A percentile compares a stretch with the other conserved stretches of the same genome.
Conservation (phyloP, 306 rosid species). For the Heteromeles arbutifolia region DNA sequence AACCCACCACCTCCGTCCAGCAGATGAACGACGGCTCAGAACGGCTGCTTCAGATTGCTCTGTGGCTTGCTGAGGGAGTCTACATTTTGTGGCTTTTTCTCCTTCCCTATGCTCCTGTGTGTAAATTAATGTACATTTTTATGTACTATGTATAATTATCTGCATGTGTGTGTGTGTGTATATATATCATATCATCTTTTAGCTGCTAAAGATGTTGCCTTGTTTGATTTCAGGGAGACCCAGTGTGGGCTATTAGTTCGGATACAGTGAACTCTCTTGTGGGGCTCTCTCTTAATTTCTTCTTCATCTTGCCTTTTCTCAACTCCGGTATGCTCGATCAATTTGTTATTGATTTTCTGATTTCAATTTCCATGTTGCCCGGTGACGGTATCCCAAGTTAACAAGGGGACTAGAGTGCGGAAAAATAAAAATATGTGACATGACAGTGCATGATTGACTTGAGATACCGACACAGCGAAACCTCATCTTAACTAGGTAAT, state of each 20-base stretch:
- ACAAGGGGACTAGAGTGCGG: no score
- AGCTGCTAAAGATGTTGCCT: neutral
- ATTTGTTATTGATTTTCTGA: neutral
- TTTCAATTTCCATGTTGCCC: neutral
- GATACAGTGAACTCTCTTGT: slow-evolving; percentile 64
- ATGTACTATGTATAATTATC: no score
- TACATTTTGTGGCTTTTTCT: slow-evolving; percentile 79
- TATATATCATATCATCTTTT: no score
- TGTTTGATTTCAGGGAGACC: slow-evolving; percentile 67
- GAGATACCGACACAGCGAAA: no score
- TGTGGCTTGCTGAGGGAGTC: slow-evolving; percentile 62
- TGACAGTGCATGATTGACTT: no score
- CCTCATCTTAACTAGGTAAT: neutral
- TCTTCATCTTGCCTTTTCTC: slow-evolving; percentile 64
- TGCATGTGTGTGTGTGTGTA: no score
- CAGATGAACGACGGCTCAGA: slow-evolving; percentile 24
- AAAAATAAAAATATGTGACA: no score
- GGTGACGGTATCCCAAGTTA: no score
- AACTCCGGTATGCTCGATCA: slow-evolving; percentile 56
- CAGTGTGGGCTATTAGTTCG: slow-evolving; percentile 86
- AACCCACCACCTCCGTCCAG: slow-evolving; percentile 19
- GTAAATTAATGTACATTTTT: neutral
- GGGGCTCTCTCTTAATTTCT: slow-evolving; percentile 83
- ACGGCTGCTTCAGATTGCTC: slow-evolving; percentile 31
- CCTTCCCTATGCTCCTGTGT: slow-evolving; percentile 78